Evolutionary conservation across 2,329 filamentous ascomycete genomes (phyloP), one percentile per base, ranked within the genome.

Genomic region (Alternaria triticina): DNA sequence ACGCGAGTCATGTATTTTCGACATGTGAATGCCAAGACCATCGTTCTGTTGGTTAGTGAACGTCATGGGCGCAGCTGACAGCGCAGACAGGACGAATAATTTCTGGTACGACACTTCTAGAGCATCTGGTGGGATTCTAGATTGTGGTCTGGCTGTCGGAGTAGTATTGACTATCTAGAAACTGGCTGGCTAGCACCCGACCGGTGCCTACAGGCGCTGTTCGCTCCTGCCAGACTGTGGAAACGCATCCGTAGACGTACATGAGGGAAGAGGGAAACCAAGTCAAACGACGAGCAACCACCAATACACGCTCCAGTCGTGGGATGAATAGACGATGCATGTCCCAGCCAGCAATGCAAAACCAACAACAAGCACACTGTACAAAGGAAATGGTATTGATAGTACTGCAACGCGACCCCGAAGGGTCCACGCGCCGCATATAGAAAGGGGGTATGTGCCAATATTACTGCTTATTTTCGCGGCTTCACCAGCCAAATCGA

Each of bases 341-440:
- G 66, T 57, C 49, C 69, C 67, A 70, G 71, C 74, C 74, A 67
- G 74, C 74, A 71, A 77, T 76, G 75, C 73, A 72, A 67, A 67
- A 66, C 46, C 58, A 70, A 70, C 50, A 59, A 69, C 58, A 70
- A 61, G 40, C 30, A 54, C 27, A 69, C 65, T 67, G 54, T 74
- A 78, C 73, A 78, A 71, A 77, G 67, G 75, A 76, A 70, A 78
- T 67, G 57, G 64, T 68, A 70, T 66, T 70, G 69, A 69, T 71
- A 64, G 66, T 66, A 63, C 27, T 51, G 43, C 54, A 54, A 54
- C 56, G 45, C 47, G 47, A 57, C 57, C 63, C 55, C 25, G 30
- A 43, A 54, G 45, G 57, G 51, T 25, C 46, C 46, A 30, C 33
- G 61, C 33, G 61, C 56, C 50, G 58, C 46, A 49, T 51, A 64